These are phyloP conservation scores for Phytopythium delawarense DNA, from an alignment of 352 stramenopile species.

Conservation along the genomic window DNA sequence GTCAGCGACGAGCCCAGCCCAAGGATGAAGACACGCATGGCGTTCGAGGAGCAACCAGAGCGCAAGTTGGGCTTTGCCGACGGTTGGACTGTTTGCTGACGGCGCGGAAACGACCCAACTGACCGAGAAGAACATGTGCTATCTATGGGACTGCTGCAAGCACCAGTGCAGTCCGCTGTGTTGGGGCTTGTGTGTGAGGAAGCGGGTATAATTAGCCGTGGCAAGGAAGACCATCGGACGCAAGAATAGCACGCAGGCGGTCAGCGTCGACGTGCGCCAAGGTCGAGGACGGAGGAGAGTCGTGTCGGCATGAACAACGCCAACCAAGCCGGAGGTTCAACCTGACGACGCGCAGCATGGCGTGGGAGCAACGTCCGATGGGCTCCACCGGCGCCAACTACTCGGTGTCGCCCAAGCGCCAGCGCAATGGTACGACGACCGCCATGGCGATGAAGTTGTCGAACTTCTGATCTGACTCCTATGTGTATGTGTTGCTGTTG, in stretches of 20 bases:
- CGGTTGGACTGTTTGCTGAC: neutral
- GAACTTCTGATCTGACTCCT: neutral
- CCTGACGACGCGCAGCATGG: conserved; percentile 13
- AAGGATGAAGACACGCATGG: conserved; percentile 74
- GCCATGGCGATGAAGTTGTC: neutral
- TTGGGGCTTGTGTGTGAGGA: neutral
- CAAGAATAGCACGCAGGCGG: conserved; percentile 1
- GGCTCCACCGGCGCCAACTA: conserved; percentile 1
- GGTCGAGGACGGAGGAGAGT: neutral
- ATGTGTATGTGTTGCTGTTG: neutral
- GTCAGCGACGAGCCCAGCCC: conserved; percentile 61
- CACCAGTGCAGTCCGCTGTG: neutral
- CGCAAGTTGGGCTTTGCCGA: neutral
- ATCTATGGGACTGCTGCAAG: neutral
- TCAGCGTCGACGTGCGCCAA: neutral
- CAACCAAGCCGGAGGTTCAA: neutral
- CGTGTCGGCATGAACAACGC: neutral
- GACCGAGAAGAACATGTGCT: neutral
- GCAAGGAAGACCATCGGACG: neutral
- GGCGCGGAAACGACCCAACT: neutral
- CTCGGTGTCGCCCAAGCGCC: conserved; percentile 25
- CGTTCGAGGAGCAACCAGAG: neutral
- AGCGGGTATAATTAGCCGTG: neutral
- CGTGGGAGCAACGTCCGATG: conserved; percentile 23
- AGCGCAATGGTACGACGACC: conserved; percentile 45